Evolutionary conservation across 352 stramenopile species (phyloP).

Genomic region (Phytophthora kernoviae): DNA sequence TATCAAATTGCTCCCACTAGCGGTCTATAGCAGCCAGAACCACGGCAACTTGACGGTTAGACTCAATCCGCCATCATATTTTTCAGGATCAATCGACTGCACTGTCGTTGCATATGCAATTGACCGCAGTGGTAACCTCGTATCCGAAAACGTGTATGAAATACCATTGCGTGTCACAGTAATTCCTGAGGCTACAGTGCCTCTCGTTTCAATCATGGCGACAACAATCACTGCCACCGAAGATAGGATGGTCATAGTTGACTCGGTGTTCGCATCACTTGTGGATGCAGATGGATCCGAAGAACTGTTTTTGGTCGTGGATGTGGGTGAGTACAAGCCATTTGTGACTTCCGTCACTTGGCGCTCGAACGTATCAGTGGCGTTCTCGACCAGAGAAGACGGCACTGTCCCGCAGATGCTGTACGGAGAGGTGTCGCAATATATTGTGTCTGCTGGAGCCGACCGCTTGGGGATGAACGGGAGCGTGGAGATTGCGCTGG

Average conservation of each 20-base stretch:
- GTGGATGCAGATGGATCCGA: slow-evolving; percentile 48
- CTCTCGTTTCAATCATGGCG: slow-evolving; percentile 15
- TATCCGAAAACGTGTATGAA: slow-evolving; percentile 23
- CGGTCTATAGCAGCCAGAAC: slow-evolving; percentile 3
- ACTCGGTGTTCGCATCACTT: slow-evolving; percentile 28
- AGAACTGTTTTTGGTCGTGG: slow-evolving; percentile 31
- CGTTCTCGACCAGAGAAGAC: slow-evolving; percentile 14
- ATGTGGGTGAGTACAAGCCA: slow-evolving; percentile 22
- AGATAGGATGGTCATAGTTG: slow-evolving; percentile 30
- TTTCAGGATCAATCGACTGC: slow-evolving; percentile 39
- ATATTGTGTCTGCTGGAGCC: slow-evolving; percentile 11
- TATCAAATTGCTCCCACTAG: slow-evolving; percentile 10
- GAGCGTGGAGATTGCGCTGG: slow-evolving; percentile 27
- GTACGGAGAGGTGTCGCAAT: slow-evolving; percentile 6
- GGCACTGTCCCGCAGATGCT: slow-evolving; percentile 11
- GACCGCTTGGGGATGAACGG: slow-evolving; percentile 20
- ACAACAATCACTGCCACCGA: slow-evolving; percentile 24
- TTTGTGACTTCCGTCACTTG: slow-evolving; percentile 28
- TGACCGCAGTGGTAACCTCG: slow-evolving; percentile 20
- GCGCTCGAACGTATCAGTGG: slow-evolving; percentile 10
- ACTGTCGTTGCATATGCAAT: slow-evolving; percentile 15
- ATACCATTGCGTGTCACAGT: slow-evolving; percentile 20
- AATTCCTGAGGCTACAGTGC: slow-evolving; percentile 26
- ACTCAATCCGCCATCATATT: slow-evolving; percentile 24
- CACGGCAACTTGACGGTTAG: too few species aligned